Base-by-base conservation (phyloP, 305 asterid genomes). In the Solanum chacoense region DNA sequence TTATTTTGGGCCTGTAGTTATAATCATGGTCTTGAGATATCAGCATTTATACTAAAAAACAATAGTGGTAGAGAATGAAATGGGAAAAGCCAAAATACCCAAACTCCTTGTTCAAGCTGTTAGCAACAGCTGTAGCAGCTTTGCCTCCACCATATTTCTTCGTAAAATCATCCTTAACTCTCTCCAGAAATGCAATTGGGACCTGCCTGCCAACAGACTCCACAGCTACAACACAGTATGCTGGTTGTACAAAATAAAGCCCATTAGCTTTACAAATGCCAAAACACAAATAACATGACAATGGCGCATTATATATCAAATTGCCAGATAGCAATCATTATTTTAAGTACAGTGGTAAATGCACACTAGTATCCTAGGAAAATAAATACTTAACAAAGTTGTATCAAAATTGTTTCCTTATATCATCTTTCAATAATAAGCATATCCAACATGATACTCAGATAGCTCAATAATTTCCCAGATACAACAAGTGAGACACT, bases 191-290 rank as follows among this genome's bases (percentile, higher is more conserved):
- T 78, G 95, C 96, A 86, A 94, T 92, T 40, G 97, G 97, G 50
- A 94, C 71, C 88, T 94, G 97, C 63, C 96, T 92, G 73, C 97
- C 96, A 89, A 92, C 91, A 84, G 97, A 91, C 88, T 94, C 96
- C 85, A 93, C 94, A 87, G 97, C 97, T 71, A 94, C 97, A 84
- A 94, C 95, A 93, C 97, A 94, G 89, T 93, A 94, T 84, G 97
- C 97, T 94, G 92, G 84, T 90, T 90, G 88, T 88, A 72, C 73
- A 83, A 88, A 89, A 88, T n/a, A 90, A 31, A 74, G 24, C 78
- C 75, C 80, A 89, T 80, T 83, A 86, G 67, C 16, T 8, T 65
- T 29, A 86, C 84, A n/a, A 67, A 90, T 11, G 42, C 13, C 50
- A 55, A 55, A 45, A 32, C 24, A 29, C 42, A 55, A 84, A 55